Evolutionary conservation across 345 rosid species (phyloP), one percentile per base, ranked within the genome.

Genomic region (Aquilaria yunnanensis): DNA sequence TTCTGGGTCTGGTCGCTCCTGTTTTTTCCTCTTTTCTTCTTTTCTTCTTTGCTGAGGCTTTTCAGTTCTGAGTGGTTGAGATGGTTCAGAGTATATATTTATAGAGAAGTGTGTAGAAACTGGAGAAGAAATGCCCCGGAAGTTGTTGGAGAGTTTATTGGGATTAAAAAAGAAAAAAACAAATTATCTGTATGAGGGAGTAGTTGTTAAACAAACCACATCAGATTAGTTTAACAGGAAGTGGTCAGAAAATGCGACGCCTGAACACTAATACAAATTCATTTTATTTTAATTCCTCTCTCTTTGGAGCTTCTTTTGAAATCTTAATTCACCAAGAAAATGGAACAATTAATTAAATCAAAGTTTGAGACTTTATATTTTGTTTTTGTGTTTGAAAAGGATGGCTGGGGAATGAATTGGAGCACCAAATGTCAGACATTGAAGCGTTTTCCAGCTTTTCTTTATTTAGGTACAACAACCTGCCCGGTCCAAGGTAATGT

Each of bases 1-100:
- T 66, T 55, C 51, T 70, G 80, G 68, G 75, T 79, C 72, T 30
- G 12, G 72, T 57, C 74, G 62, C 78, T 75, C 76, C 72, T 12
- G 33, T 46, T 0, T 14, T 6, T 23, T 9, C 11, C 10, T 11
- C 45, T 13, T 12, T 47, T n/a, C 41, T 12, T 14, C 6, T 4
- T 9, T 60, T 1, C 13, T n/a, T n/a, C 12, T 48, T 32, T 32
- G 14, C 12, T 37, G 10, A 30, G 14, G 30, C 11, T 23, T 45
- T 47, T 33, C 30, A 23, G 2, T 14, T 56, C 23, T 50, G 46
- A 32, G 32, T 32, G 8, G 31, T 1, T 10, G 6, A 4, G 10
- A 52, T 37, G 8, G 8, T 37, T 37, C 43, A 37, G 57, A 37
- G 47, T 51, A 51, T 23, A 23, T 23, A 23, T 37, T 49, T 62